These are phyloP conservation scores for Astraeus odoratus DNA, from an alignment of 768 basidiomycete species.

Conservation along the genomic window DNA sequence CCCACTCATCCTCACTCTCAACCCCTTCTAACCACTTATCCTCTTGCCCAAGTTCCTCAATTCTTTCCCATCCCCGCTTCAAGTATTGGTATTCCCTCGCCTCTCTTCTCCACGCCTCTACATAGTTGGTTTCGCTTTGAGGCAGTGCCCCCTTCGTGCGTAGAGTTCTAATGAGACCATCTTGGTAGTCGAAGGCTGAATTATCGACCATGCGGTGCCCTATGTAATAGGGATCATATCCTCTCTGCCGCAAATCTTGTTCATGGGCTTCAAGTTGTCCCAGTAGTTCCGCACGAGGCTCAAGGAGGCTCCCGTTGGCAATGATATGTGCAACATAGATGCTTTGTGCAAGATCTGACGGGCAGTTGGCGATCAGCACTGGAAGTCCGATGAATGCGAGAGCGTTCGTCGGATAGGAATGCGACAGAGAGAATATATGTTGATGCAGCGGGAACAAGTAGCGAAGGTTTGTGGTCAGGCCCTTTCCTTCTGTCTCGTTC, in stretches of 20 bases:
- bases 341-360: too few species aligned
- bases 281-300: constrained; percentile 33
- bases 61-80: constrained; percentile 29
- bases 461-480: constrained; percentile 44
- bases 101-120: constrained; percentile 44
- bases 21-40: constrained; percentile 39
- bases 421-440: constrained; percentile 50
- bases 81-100: constrained; percentile 27
- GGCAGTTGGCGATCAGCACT: too few species aligned
- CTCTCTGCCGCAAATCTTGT: too few species aligned
- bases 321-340: constrained; percentile 41
- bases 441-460: constrained; percentile 51
- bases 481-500: too few species aligned
- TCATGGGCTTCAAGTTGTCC: too few species aligned
- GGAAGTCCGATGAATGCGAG: too few species aligned
- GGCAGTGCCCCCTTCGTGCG: constrained; percentile 28
- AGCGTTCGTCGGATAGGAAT: too few species aligned
- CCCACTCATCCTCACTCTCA: constrained; percentile 43
- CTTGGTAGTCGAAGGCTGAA: constrained; percentile 35
- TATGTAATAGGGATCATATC: too few species aligned
- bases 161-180: constrained; percentile 18
- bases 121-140: constrained; percentile 37
- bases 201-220: constrained; percentile 40
- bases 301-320: constrained; percentile 35
- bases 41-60: constrained; percentile 33